These are phyloP conservation scores for Termitomyces sp. DNA, from an alignment of 768 basidiomycete genomes.

Conservation along the genomic window DNA sequence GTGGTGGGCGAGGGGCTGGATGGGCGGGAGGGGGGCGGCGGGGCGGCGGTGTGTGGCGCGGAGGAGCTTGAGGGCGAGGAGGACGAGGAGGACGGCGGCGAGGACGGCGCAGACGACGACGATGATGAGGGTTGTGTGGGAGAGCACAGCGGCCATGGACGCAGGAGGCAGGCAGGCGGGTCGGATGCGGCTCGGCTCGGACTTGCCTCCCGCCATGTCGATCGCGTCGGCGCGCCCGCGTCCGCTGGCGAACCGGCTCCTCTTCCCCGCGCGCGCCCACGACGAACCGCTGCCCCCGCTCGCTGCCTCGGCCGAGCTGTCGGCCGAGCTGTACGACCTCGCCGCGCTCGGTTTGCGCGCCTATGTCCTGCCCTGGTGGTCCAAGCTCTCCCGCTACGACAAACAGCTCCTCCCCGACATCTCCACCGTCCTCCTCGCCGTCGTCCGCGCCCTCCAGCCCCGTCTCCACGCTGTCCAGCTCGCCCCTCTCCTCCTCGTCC, in stretches of 20 bases:
- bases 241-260: slow-evolving; percentile 47
- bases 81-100: slow-evolving; percentile 30
- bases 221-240: slow-evolving; percentile 23
- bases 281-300: slow-evolving; percentile 41
- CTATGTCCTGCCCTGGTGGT: slow-evolving; percentile 82
- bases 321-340: slow-evolving; percentile 70
- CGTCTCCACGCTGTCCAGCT: slow-evolving; percentile 53
- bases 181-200: slow-evolving; percentile 3
- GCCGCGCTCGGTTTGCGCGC: slow-evolving; percentile 76
- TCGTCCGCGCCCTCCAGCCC: slow-evolving; percentile 55
- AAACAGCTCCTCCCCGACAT: slow-evolving; percentile 76
- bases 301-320: slow-evolving; percentile 45
- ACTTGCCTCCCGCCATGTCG: slow-evolving; percentile 9
- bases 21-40: slow-evolving; percentile 50
- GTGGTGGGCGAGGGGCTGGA: slow-evolving; percentile 60
- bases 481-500: slow-evolving; percentile 50
- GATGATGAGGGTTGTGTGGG: slow-evolving; percentile 41
- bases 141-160: slow-evolving; percentile 18
- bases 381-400: slow-evolving; percentile 77
- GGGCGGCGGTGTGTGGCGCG: slow-evolving; percentile 23
- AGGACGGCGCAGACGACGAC: slow-evolving; percentile 39
- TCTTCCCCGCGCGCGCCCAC: slow-evolving; percentile 49
- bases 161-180: background rate
- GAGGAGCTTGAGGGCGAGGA: slow-evolving; percentile 31
- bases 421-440: slow-evolving; percentile 46